Percentiles rank a stretch among this genome's conserved stretches.
Conservation (phyloP, 2,329 filamentous ascomycete species). For the Cryphonectria radicalis region DNA sequence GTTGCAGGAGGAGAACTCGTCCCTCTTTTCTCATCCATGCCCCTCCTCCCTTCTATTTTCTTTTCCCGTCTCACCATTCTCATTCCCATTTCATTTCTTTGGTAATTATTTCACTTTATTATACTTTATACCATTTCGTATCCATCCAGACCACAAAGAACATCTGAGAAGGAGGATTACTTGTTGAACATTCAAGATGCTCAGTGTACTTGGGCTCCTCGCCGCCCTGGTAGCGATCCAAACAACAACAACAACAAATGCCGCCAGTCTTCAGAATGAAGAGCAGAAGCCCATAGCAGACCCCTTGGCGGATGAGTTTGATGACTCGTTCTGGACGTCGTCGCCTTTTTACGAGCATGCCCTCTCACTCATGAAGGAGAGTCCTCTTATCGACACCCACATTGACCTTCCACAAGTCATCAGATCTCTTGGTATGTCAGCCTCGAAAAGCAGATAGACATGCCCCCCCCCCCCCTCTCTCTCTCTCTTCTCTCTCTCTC, state of each 20-base stretch:
- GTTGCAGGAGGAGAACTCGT: no score
- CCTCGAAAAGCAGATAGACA: slow-evolving; percentile 31
- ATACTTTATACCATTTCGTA: neutral
- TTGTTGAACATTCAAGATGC: neutral
- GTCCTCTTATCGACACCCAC: slow-evolving; percentile 42
- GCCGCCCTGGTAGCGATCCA: neutral
- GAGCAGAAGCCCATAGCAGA: slow-evolving; percentile 16
- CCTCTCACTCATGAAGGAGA: slow-evolving; percentile 20
- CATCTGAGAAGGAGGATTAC: neutral
- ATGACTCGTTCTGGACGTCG: slow-evolving; percentile 17
- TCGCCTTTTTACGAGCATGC: slow-evolving; percentile 14
- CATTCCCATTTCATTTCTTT: no score
- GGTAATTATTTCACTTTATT: neutral
- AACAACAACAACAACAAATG: neutral
- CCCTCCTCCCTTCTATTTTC: no score
- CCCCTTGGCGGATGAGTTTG: neutral
- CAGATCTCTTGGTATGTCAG: slow-evolving; percentile 27
- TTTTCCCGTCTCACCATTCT: neutral
- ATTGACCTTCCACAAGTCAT: slow-evolving; percentile 40
- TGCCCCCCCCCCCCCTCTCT: slow-evolving; percentile 28
- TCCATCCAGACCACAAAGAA: neutral
- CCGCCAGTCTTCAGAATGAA: slow-evolving; percentile 11
- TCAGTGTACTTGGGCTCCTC: neutral
- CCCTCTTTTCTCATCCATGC: no score
- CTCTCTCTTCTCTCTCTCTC: slow-evolving; percentile 25